A percentile compares a stretch with the other conserved stretches of the same genome.
Evolutionary conservation across 1,139 yeast genomes (phyloP).

Genomic region (Yamadazyma taylorii): DNA sequence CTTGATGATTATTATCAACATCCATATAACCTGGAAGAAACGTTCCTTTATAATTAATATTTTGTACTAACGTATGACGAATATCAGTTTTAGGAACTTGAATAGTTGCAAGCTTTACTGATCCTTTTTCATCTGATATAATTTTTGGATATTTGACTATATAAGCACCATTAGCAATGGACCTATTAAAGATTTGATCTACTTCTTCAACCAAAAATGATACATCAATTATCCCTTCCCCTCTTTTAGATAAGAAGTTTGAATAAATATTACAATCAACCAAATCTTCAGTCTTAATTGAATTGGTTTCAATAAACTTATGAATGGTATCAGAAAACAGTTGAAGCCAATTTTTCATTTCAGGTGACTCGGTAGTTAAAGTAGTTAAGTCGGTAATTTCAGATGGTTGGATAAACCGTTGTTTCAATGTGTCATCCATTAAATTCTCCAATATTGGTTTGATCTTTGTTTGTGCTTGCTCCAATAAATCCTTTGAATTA

Average conservation of each 20-base stretch:
- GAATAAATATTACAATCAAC: conserved; percentile 30
- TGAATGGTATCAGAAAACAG: conserved; percentile 14
- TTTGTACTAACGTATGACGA: conserved; percentile 65
- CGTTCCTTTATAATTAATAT: conserved; percentile 41
- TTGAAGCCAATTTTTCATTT: conserved; percentile 10
- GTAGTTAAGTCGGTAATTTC: background rate
- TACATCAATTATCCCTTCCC: conserved; percentile 77
- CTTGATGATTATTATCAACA: background rate
- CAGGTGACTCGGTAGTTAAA: background rate
- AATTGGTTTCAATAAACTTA: conserved; percentile 17
- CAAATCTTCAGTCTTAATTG: conserved; percentile 19
- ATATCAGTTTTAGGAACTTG: conserved; percentile 61
- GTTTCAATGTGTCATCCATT: background rate
- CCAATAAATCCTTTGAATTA: background rate
- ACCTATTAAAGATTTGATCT: conserved; percentile 41
- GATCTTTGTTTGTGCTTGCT: background rate
- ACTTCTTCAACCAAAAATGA: conserved; percentile 59
- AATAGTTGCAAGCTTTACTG: conserved; percentile 54
- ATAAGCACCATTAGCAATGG: conserved; percentile 57
- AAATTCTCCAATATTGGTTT: background rate
- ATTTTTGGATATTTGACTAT: conserved; percentile 42
- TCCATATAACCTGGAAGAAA: conserved; percentile 63
- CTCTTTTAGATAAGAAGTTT: conserved; percentile 56
- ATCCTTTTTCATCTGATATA: conserved; percentile 48
- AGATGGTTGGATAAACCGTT: too few relatives aligned